Base-by-base conservation (phyloP, 2,329 filamentous ascomycete genomes). In the Cladosporium velox region DNA sequence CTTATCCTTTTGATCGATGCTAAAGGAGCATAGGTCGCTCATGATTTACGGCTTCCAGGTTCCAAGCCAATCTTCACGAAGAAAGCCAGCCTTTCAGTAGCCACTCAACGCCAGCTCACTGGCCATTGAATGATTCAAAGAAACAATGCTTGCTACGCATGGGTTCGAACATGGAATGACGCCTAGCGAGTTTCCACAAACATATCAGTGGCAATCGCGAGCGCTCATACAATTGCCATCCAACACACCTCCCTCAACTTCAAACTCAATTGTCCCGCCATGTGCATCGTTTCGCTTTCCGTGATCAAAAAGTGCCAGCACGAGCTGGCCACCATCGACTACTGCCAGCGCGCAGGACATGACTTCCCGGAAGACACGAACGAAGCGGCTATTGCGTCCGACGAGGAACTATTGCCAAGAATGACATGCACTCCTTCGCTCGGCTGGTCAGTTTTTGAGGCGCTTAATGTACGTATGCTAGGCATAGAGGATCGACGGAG, bases 271-370 rank as follows among this genome's bases (percentile, higher is more conserved):
- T 15, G 4, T 32, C 4, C 24, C 14, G 35, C n/a, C 21, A 67
- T 67, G 66, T 67, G 66, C 35, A 28, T 21, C 18, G 38, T 67
- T 47, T 62, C 54, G 3, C 66, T 67, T 24, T 60, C 61, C 5
- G 30, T 61, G 2, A 2, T 67, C 1, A 11, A 41, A 15, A 24
- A 32, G 21, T 67, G 62, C 62, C 21, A 26, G 2, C 62, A 67
- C 26, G 66, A 65, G 24, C 47, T 67, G 26, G 41, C 66, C n/a
- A 65, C 52, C 1, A 61, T 65, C 47, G 34, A 60, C 3, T 62
- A 58, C 47, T 67, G 57, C 66, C 28, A 30, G 32, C n/a, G n/a
- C 41, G 8, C 8, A 11, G n/a, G 10, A 21, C 41, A 8, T 11
- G 41, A 24, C n/a, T 3, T 47, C 7, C 41, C 41, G 21, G 41